phyloP scores from a whole-genome alignment of 2,329 filamentous ascomycete genomes.

The Dendrostoma leiphaemia region DNA sequence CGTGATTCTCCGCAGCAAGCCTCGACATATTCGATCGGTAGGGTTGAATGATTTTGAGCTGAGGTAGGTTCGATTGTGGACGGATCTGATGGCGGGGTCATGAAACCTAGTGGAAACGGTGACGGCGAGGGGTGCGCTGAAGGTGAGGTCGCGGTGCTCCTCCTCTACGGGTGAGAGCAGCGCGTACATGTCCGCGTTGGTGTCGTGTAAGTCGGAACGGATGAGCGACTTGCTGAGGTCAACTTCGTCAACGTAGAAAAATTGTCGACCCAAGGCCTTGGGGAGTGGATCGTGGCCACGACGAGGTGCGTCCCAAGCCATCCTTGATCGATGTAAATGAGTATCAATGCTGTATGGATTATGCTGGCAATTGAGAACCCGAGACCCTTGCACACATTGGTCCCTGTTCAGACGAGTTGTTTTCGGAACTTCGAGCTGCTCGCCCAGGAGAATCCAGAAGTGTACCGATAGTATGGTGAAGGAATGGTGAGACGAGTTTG shows the following conservation, averaged over 20 bases:
- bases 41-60: constrained; percentile 42
- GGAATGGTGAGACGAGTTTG: neutral
- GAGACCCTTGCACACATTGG: neutral
- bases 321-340: constrained; percentile 6
- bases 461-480: neutral
- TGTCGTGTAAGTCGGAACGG: neutral
- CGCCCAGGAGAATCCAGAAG: too few species aligned
- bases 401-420: neutral
- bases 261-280: constrained; percentile 3
- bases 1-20: constrained; percentile 48
- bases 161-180: constrained; percentile 15
- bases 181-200: neutral
- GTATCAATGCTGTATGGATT: neutral
- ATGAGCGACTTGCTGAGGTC: constrained; percentile 1
- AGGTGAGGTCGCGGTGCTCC: neutral
- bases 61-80: constrained; percentile 45
- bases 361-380: constrained; percentile 7
- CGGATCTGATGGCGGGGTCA: constrained; percentile 38
- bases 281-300: constrained; percentile 2
- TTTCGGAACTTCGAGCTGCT: neutral
- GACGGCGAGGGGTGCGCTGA: constrained; percentile 25
- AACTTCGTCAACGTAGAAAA: constrained; percentile 5
- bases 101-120: constrained; percentile 46
- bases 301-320: constrained; percentile 13
- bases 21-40: constrained; percentile 46